Evolutionary conservation across 106 monocot genomes (phyloP), one percentile per base, ranked within the genome.

Genomic region (Phalaenopsis equestris): DNA sequence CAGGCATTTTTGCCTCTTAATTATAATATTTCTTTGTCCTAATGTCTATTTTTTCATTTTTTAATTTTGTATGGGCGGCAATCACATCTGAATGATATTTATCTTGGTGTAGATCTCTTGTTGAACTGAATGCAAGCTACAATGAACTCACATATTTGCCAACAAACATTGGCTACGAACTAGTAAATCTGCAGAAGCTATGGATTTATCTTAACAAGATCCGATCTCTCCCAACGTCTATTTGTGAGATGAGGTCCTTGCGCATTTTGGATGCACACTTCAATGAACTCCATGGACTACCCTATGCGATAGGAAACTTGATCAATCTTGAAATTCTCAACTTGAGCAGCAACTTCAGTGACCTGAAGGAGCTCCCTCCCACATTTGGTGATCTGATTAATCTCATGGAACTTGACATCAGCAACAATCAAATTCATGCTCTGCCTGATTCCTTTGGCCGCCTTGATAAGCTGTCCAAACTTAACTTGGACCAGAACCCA

Each of bases 121-220:
- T 98, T n/a, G 98, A 98, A 79, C 84, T 98, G 15, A 86, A 98
- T 82, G 98, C 83, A 24, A 94, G 98, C 74, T 98, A 87, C 83
- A 98, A 98, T 36, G 85, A 83, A 7, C 88, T 98, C 8, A 42
- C 88, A 5, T 94, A 88, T 82, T 81, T 98, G 80, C 98, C 97
- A 8, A 98, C 97, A 17, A 94, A 87, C 46, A 90, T 98, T n/a
- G 97, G 97, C 9, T 79, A 86, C 49, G 94, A 91, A 78, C 73
- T 98, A 46, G 52, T 80, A 11, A 89, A 94, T 72, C 88, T 98
- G 43, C 83, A 89, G 75, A 91, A 88, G 83, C 89, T 98, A 10
- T 83, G 55, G 2, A 74, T 98, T 45, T 82, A 91, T 43, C 90
- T 98, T 15, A 98, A 98, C 49, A 98, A 98, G 73, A 76, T 98